Evolutionary conservation across 129 eudicot species (phyloP).

Genomic region (Flaveria brownii): DNA sequence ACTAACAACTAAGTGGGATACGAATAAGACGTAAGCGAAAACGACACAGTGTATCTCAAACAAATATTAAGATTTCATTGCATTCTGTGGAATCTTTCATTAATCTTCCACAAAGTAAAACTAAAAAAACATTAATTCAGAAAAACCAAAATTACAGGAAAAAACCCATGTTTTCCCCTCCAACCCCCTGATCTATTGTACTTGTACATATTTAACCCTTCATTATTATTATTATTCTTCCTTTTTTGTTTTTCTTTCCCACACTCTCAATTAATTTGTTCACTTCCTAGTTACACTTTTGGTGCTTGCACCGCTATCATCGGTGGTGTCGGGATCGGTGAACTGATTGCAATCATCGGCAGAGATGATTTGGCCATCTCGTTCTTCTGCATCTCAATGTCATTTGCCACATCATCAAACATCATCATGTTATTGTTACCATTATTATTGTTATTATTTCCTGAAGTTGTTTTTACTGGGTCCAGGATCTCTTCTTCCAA

Average conservation of each 20-base stretch:
- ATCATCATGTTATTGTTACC: slow-evolving; percentile 16
- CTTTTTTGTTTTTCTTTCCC: not conserved
- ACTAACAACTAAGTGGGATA: slow-evolving; percentile 40
- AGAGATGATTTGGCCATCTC: slow-evolving; percentile 29
- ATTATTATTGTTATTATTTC: slow-evolving; percentile 35
- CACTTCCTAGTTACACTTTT: slow-evolving; percentile 27
- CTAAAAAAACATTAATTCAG: slow-evolving; percentile 19
- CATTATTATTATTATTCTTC: not conserved
- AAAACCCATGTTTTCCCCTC: slow-evolving; percentile 36
- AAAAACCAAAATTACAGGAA: slow-evolving; percentile 46
- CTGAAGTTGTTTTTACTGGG: slow-evolving; percentile 48
- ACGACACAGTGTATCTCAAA: slow-evolving; percentile 25
- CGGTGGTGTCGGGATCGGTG: slow-evolving; percentile 59
- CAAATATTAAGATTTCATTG: slow-evolving; percentile 35
- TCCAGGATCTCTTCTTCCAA: slow-evolving; percentile 48
- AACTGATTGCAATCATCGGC: slow-evolving; percentile 54
- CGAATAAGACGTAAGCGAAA: slow-evolving; percentile 37
- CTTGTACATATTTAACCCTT: slow-evolving; percentile 29
- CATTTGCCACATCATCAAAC: slow-evolving; percentile 42
- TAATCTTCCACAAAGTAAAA: slow-evolving; percentile 25
- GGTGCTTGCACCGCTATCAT: slow-evolving; percentile 80
- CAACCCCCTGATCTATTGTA: slow-evolving; percentile 37
- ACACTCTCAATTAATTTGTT: slow-evolving; percentile 3
- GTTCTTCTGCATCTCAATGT: slow-evolving; percentile 47
- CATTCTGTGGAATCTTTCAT: slow-evolving; percentile 34